Percentiles rank a stretch among this genome's conserved stretches.
Conservation (phyloP, 78 protist genomes). For the Blattamonas nauphoetae region DNA sequence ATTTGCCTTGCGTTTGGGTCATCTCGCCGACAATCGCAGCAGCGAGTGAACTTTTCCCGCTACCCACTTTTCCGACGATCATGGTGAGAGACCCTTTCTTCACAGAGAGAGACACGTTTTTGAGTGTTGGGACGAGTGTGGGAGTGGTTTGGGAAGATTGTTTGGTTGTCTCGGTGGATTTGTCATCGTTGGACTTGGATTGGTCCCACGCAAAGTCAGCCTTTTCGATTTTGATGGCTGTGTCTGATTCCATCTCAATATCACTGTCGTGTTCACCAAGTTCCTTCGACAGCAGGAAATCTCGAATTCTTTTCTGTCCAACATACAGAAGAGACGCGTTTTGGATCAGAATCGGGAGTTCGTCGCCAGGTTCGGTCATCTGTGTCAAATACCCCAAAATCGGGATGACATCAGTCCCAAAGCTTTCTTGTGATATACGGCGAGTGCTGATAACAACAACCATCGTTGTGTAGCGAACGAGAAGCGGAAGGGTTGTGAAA, state of each 20-base stretch:
- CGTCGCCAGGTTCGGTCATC: no score
- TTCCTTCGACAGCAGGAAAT: neutral
- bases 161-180: no score
- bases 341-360: neutral
- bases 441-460: neutral
- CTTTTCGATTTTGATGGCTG: no score
- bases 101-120: neutral
- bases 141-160: no score
- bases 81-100: slow-evolving; percentile 27
- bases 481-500: neutral
- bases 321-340: neutral
- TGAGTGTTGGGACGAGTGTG: no score
- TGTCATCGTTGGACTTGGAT: no score
- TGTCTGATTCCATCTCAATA: no score
- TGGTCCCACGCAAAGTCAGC: no score
- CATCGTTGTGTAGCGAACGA: neutral
- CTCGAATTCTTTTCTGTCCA: neutral
- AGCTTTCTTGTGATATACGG: neutral
- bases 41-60: slow-evolving; percentile 70
- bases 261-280: neutral
- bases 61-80: slow-evolving; percentile 68
- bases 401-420: no score
- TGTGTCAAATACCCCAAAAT: no score
- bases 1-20: slow-evolving; percentile 31
- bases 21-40: no score